Evolutionary conservation across 495 filamentous ascomycete genomes (phyloP), one percentile per base, ranked within the genome.

Genomic region (Hypoxylon lienhwacheense): DNA sequence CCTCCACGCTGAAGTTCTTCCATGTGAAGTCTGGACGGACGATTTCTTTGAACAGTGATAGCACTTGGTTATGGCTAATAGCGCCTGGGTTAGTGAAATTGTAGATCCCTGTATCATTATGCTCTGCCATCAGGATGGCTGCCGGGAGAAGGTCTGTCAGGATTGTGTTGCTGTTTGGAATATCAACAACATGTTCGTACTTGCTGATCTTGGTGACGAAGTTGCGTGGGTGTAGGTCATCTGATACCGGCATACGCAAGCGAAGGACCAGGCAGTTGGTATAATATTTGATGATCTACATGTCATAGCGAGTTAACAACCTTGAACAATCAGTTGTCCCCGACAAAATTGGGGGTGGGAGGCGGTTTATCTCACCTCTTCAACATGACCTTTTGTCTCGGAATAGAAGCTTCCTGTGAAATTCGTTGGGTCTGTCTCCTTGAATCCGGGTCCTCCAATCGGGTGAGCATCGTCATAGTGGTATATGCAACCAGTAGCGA

Each of bases 11-110:
- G 63, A 86, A 86, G 68, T 86, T 85, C 74, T 81, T 79, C 83
- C 83, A 86, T 24, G 72, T 78, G 53, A 84, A 82, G 29, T 66
- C 64, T 5, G 83, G 83, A 10, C 82, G 74, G 26, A 85, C 76
- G 57, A 83, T 78, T 42, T 84, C 75, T 47, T 77, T 78, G 72
- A 84, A 85, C 17, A 86, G 69, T 5, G 71, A 51, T 26, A 85
- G 70, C 20, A 85, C 82, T 68, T 85, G 83, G 66, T 86, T 86
- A 67, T 86, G 83, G 22, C 79, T 82, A 56, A 85, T 85, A 44
- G 81, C 80, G 16, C 83, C 83, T 7, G 83, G 83, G 67, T 86
- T 86, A 35, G 83, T 86, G 70, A 85, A 80, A 70, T 86, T 85
- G 68, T 83, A 83, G 60, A 85, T 70, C n/a, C 83, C 83, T 26